phyloP scores from a whole-genome alignment of 2,329 filamentous ascomycete species.

The Graphiopsis chlorocephala region DNA sequence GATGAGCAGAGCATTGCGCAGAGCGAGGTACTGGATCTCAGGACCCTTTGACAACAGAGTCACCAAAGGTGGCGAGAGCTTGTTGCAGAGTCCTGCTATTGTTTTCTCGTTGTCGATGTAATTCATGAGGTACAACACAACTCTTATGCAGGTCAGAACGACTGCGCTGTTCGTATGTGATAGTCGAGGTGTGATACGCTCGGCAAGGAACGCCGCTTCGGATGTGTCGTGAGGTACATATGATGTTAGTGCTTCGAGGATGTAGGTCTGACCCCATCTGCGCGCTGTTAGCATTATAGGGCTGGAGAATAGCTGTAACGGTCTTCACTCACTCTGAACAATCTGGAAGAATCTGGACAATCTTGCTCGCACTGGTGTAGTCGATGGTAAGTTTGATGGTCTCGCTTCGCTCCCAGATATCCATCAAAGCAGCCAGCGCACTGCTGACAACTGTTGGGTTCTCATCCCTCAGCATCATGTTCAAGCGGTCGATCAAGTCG shows the following conservation, averaged over 20 bases:
- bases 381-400: constrained; percentile 98
- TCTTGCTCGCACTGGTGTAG: constrained; percentile 95
- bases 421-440: constrained; percentile 84
- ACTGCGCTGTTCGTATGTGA: constrained; percentile 97
- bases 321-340: constrained; percentile 78
- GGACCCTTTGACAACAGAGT: constrained; percentile 93
- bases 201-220: constrained; percentile 85
- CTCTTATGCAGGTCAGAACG: constrained; percentile 91
- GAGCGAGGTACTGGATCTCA: constrained; percentile 95
- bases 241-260: constrained; percentile 94
- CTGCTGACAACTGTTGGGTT: constrained; percentile 97
- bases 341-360: constrained; percentile 92
- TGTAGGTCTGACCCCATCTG: constrained; percentile 98
- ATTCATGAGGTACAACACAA: constrained; percentile 97
- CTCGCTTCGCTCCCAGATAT: constrained; percentile 98
- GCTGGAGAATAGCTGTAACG: no score
- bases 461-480: constrained; percentile 85
- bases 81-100: constrained; percentile 80
- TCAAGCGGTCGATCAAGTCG: constrained; percentile 87
- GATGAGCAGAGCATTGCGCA: constrained; percentile 90
- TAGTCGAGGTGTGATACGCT: constrained; percentile 89
- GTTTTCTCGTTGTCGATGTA: constrained; percentile 93
- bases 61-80: constrained; percentile 90
- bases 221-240: constrained; percentile 90
- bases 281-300: constrained; percentile 15